Evolutionary conservation across 345 rosid species (phyloP).

Genomic region (Clausena lansium): DNA sequence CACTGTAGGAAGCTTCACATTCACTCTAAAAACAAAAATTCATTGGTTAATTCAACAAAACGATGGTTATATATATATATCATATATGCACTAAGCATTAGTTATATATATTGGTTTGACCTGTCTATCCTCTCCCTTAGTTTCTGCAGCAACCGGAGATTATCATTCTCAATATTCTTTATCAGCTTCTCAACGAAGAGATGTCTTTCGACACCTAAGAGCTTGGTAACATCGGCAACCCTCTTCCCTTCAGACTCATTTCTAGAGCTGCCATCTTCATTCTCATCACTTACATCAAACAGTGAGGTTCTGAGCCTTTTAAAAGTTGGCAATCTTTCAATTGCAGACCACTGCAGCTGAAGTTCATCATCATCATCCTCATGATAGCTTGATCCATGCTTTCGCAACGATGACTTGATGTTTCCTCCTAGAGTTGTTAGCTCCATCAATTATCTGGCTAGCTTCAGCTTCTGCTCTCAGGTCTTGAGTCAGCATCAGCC

Average conservation of each 20-base stretch:
- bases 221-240: constrained; percentile 46
- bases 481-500: no score
- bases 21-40: constrained; percentile 8
- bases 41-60: neutral
- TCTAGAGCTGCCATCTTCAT: constrained; percentile 8
- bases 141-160: constrained; percentile 38
- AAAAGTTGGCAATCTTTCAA: constrained; percentile 55
- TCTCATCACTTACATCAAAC: constrained; percentile 14
- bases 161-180: constrained; percentile 48
- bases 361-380: constrained; percentile 27
- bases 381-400: neutral
- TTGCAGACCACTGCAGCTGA: constrained; percentile 46
- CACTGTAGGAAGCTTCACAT: constrained; percentile 25
- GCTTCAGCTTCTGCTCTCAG: neutral
- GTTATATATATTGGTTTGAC: constrained; percentile 16
- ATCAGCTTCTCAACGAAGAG: constrained; percentile 55
- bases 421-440: neutral
- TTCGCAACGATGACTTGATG: neutral
- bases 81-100: neutral
- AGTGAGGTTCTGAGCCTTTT: constrained; percentile 43
- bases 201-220: constrained; percentile 38
- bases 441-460: neutral
- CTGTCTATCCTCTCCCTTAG: constrained; percentile 46
- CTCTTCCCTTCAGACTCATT: constrained; percentile 23
- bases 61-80: neutral